Evolutionary conservation across 257 asterid species (phyloP).

Genomic region (Handroanthus guayacan): DNA sequence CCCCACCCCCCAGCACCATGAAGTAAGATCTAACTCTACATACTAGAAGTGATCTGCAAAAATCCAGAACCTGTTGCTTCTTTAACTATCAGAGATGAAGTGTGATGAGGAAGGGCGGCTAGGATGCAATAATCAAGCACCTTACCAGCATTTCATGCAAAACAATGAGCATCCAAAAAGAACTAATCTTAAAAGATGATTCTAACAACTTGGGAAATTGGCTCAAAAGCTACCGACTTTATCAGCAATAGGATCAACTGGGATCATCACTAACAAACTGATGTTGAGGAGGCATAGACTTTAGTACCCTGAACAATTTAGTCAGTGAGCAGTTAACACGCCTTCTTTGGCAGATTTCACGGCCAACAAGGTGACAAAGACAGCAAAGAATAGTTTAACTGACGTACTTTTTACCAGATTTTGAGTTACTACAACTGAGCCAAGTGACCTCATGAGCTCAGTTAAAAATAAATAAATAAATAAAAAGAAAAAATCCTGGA

Average conservation of each 20-base stretch:
- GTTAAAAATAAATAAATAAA: too few species aligned
- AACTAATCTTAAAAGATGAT: background rate
- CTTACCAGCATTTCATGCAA: too few species aligned
- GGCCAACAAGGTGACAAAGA: background rate
- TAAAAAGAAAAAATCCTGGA: too few species aligned
- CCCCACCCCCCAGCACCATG: too few species aligned
- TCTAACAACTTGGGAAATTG: too few species aligned
- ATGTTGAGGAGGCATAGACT: background rate
- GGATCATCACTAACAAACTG: background rate
- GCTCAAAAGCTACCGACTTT: background rate
- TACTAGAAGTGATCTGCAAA: background rate
- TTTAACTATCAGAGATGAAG: background rate
- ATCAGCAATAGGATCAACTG: background rate
- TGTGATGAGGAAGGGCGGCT: background rate
- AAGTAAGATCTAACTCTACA: background rate
- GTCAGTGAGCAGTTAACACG: background rate
- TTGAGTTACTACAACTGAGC: background rate
- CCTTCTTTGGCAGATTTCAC: background rate
- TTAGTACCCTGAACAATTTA: background rate
- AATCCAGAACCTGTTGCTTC: background rate
- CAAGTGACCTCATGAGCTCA: background rate
- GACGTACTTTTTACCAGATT: background rate
- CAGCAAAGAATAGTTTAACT: background rate
- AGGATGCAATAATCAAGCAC: background rate
- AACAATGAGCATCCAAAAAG: background rate